These are phyloP conservation scores for Simplicillium sp. DNA, from an alignment of 2,329 filamentous ascomycete species.

Conservation along the genomic window DNA sequence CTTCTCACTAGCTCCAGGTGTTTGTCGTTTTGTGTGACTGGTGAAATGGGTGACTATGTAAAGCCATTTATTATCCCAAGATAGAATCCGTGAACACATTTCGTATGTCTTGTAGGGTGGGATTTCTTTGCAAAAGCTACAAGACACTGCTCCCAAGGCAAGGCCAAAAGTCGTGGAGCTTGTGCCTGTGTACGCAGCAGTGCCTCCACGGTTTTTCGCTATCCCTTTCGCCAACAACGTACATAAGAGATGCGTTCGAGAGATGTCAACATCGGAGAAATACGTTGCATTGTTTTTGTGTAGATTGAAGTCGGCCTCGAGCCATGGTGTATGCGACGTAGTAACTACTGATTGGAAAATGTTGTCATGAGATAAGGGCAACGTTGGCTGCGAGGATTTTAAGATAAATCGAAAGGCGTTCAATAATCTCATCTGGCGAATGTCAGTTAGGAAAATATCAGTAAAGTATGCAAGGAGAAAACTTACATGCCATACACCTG, in stretches of 20 bases:
- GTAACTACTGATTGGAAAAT: conserved; percentile 67
- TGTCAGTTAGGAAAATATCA: not conserved
- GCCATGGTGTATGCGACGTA: conserved; percentile 54
- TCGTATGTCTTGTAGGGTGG: conserved; percentile 60
- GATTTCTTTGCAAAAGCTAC: conserved; percentile 67
- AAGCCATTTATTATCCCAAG: conserved; percentile 77
- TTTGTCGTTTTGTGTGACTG: conserved; percentile 43
- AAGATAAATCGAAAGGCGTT: conserved; percentile 47
- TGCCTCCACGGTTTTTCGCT: conserved; percentile 36
- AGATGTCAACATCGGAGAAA: conserved; percentile 77
- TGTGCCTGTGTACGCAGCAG: conserved; percentile 34
- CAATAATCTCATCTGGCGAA: conserved; percentile 44
- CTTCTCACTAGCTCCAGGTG: conserved; percentile 31
- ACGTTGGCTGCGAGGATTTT: conserved; percentile 37
- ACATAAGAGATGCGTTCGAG: conserved; percentile 70
- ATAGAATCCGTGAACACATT: conserved; percentile 60
- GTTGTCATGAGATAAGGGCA: conserved; percentile 48
- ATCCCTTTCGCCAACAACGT: conserved; percentile 54
- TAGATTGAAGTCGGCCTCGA: conserved; percentile 80
- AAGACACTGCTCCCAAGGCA: conserved; percentile 63
- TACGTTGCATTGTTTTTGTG: conserved; percentile 82
- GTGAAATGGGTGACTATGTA: conserved; percentile 68
- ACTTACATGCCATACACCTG: conserved; percentile 67
- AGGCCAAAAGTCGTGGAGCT: conserved; percentile 50
- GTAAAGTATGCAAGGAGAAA: not conserved